Base-by-base conservation (phyloP, 108 stramenopile species). In the Pelagomonas calceolata region DNA sequence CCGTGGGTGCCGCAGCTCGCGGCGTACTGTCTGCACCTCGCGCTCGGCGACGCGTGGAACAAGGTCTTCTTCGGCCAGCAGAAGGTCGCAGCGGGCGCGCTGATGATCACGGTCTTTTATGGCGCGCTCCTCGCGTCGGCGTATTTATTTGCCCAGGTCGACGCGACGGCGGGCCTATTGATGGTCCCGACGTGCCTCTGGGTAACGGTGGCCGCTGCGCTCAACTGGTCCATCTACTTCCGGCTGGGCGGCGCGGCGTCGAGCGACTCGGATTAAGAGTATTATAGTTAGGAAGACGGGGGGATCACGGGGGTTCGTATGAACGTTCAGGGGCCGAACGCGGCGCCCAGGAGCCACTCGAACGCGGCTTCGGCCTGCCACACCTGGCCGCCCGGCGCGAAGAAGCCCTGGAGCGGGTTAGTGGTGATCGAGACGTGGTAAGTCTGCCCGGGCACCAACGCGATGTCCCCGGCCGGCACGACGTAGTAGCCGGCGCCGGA, bases 41-140 rank as follows among this genome's bases (percentile, higher is more conserved):
- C 86, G 3, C 74, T 87, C 4, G 86, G 88, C 30, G 84, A 89
- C 80, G 73, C 80, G 36, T 85, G 86, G 83, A 89, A 87, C 73
- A 80, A 86, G 69, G 85, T 87, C n/a, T 89, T 87, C 76, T 89
- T 89, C 79, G 88, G 88, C 15, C 76, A 73, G 63, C 79, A 89
- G 74, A 72, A 77, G 34, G 80, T 80, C 63, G 79, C 83, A 9
- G 70, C 78, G 29, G 88, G 88, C 32, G 68, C 75, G 17, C 73
- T 67, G 30, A 85, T 89, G 29, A 89, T 89, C 63, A 68, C 69
- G n/a, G 34, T 69, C 45, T 89, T 89, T 72, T 86, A 70, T 66
- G 74, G 69, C 43, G 66, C 75, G 15, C 75, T 89, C 21, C 69
- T 83, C 63, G 30, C 76, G 7, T 79, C 84, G 73, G 77, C 84